Base-by-base conservation (phyloP, 495 filamentous ascomycete species). In the Trichodelitschia bisporula region DNA sequence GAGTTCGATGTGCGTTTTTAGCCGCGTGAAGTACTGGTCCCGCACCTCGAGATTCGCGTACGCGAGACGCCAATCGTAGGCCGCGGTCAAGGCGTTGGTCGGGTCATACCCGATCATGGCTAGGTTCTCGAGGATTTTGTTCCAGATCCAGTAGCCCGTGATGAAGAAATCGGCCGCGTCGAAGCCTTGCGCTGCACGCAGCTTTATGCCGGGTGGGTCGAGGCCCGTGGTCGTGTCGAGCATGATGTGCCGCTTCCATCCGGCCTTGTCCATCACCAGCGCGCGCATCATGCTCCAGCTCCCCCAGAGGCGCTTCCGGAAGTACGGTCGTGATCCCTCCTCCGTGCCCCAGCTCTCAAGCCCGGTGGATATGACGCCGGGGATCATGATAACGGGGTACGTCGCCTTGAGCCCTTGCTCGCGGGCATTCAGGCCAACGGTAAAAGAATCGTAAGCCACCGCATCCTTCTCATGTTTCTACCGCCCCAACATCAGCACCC, bases 221-320 rank as follows among this genome's bases (percentile, higher is more conserved):
- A 97, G 54, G 3, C 86, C 86, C 1, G 84, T 91, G 20, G 65
- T 46, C 46, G 80, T 82, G 49, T 97, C 84, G 16, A 97, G 59
- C 79, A 95, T 93, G 42, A 97, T 76, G 43, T 97, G 89, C 38
- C 62, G 69, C 57, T 92, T 93, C 86, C 86, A 97, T 31, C 61
- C 62, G 25, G 83, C 68, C 51, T 92, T 91, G 44, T 97, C 86
- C 40, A 83, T 54, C 6, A 97, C 77, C 46, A 97, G 56, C 0
- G 86, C 83, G 31, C 72, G 59, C 78, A 97, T 90, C 86, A 97
- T 97, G 37, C 59, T 84, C 86, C 86, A 97, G 41, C 77, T 89
- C 16, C 86, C 86, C 86, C 86, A 97, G 31, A 97, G 51, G 36
- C 86, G 55, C 48, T 83, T 84, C 31, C 86, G 64, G 49, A 95